These are phyloP conservation scores for Heritiera littoralis DNA, from an alignment of 345 rosid genomes.

Conservation along the genomic window DNA sequence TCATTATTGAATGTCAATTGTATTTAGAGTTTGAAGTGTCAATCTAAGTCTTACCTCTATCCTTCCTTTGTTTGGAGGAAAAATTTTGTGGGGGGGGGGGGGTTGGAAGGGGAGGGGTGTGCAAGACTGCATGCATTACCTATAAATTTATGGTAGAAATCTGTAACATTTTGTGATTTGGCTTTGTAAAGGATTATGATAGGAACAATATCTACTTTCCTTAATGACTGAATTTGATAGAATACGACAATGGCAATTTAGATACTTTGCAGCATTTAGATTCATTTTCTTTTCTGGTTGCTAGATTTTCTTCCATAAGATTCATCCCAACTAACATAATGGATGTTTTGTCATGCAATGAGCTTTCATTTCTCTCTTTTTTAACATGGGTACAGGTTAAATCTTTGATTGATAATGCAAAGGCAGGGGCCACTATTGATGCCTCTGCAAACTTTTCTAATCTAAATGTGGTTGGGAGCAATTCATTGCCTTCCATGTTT, in stretches of 20 bases:
- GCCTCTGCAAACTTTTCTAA: constrained; percentile 45
- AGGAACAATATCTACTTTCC: background rate
- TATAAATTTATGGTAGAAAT: background rate
- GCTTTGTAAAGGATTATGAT: background rate
- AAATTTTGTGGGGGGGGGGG: background rate
- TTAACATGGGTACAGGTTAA: constrained; percentile 51
- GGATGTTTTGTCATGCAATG: background rate
- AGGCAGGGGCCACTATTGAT: constrained; percentile 54
- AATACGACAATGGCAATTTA: background rate
- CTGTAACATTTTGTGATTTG: background rate
- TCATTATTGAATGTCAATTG: background rate
- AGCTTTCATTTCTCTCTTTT: background rate
- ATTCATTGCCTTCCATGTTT: constrained; percentile 78
- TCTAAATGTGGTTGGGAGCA: constrained; percentile 48
- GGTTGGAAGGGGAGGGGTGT: background rate
- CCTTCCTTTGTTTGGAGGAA: background rate
- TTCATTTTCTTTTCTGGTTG: background rate
- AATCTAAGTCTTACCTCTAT: background rate
- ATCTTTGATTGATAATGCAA: constrained; percentile 75
- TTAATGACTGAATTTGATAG: background rate
- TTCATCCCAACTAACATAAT: background rate
- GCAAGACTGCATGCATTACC: constrained; percentile 2
- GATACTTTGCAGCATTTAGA: background rate
- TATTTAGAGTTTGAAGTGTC: constrained; percentile 1
- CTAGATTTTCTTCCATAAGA: constrained; percentile 1